Evolutionary conservation across 805 yeast genomes (phyloP), one percentile per base, ranked within the genome.

Genomic region (Yarrowia divulgata): DNA sequence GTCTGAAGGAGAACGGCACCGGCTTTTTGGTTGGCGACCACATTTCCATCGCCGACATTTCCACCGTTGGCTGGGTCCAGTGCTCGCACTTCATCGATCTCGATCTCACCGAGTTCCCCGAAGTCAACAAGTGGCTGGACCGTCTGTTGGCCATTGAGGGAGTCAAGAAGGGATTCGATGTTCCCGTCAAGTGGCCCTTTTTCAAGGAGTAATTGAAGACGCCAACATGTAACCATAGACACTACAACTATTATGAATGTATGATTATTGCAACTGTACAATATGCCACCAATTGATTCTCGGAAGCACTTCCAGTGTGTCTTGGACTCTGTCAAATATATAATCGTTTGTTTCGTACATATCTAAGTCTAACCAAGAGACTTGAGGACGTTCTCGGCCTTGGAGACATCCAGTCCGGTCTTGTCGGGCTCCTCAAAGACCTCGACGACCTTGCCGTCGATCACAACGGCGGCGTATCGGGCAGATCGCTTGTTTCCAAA

Each of bases 141-240:
- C 87, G 87, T 74, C 89, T 91, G 93, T 88, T 90, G 92, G 86
- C 95, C 79, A 85, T 96, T 77, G 94, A 94, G 14, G 92, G 93
- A 1, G 96, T 91, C 18, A 46, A 69, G 63, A 73, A 70, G 70
- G 77, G 77, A 5, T 37, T 74, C 35, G 71, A 72, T 70, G 74
- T 71, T 14, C 76, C 77, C 35, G 19, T 46, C 39, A 42, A 52
- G 35, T 71, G 70, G 70, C 67, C 57, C 29, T 49, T 48, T n/a
- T 63, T 32, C 42, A 60, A 60, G 52, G 52, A 43, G 46, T 23
- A 57, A 14, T 2, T 12, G 19, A 13, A 34, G 3, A 19, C 9
- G 40, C n/a, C n/a, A n/a, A 23, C 29, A 23, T 2, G 29, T 23
- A 23, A 23, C 8, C 14, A 40, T 19, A 46, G 29, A 23, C 6